Evolutionary conservation across 768 basidiomycete genomes (phyloP).

Genomic region (Kwoniella sp.): DNA sequence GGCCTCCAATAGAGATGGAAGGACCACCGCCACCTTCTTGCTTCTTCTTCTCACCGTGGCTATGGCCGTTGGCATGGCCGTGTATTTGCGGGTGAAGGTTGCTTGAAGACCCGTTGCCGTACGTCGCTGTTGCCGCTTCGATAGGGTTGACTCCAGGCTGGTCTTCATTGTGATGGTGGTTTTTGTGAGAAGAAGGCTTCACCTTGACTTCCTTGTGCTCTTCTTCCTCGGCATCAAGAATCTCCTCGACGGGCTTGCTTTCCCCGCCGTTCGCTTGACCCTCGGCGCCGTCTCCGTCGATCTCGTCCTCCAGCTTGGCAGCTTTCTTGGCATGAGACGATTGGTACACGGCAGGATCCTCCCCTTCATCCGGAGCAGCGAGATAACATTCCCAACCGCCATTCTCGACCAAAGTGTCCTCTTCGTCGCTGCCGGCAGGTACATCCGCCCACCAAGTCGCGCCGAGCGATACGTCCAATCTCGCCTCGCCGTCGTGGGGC

Average conservation of each 20-base stretch:
- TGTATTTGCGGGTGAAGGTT: not conserved
- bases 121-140: slow-evolving; percentile 8
- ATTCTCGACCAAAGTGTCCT: slow-evolving; percentile 56
- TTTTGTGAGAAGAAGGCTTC: not conserved
- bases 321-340: slow-evolving; percentile 61
- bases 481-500: slow-evolving; percentile 64
- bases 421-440: slow-evolving; percentile 40
- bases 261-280: slow-evolving; percentile 19
- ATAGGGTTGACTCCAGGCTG: slow-evolving; percentile 8
- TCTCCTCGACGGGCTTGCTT: not conserved
- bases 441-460: slow-evolving; percentile 67
- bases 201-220: slow-evolving; percentile 8
- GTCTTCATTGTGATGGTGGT: not conserved
- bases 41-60: slow-evolving; percentile 1
- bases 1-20: slow-evolving; percentile 45
- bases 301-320: slow-evolving; percentile 21
- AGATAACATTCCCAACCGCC: slow-evolving; percentile 99
- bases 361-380: slow-evolving; percentile 90
- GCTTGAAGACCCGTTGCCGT: not conserved
- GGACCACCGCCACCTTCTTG: slow-evolving; percentile 26
- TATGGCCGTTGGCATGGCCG: not conserved
- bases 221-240: not conserved
- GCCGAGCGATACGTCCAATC: slow-evolving; percentile 82
- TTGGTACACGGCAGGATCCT: slow-evolving; percentile 92
- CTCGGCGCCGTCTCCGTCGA: slow-evolving; percentile 37